A percentile compares a stretch with the other conserved stretches of the same genome.
These are phyloP conservation scores for Escovopsis sp. DNA, from an alignment of 2,329 filamentous ascomycete genomes.

Conservation along the genomic window DNA sequence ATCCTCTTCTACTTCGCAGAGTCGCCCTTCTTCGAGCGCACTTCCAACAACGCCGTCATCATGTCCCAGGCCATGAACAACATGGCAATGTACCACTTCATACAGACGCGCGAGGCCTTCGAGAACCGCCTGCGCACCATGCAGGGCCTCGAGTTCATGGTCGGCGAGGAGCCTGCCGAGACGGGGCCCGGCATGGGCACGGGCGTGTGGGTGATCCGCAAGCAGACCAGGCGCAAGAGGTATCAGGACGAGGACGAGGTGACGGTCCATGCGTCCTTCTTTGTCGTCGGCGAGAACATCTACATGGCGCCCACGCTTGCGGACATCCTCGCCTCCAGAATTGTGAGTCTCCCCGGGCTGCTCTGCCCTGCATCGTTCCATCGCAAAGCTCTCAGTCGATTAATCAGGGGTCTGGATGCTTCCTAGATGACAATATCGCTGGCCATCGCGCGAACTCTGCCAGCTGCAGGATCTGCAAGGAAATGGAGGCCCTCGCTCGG, in stretches of 20 bases:
- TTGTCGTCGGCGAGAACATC: conserved; percentile 49
- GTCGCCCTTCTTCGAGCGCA: conserved; percentile 53
- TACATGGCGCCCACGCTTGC: conserved; percentile 49
- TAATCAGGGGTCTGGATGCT: not conserved
- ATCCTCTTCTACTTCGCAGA: conserved; percentile 53
- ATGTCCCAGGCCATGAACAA: conserved; percentile 48
- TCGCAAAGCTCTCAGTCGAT: no score
- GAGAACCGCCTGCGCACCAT: conserved; percentile 47
- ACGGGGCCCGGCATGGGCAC: conserved; percentile 48
- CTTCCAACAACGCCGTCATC: conserved; percentile 51
- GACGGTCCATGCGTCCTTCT: conserved; percentile 44
- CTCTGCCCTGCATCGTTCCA: no score
- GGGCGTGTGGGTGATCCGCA: conserved; percentile 54
- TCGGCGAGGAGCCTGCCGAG: conserved; percentile 49
- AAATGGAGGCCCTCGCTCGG: conserved; percentile 40
- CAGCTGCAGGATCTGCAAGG: conserved; percentile 32
- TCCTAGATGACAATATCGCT: conserved; percentile 38
- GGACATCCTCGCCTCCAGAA: conserved; percentile 42
- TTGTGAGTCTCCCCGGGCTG: conserved; percentile 26
- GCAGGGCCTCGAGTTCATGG: conserved; percentile 51
- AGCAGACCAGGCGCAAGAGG: conserved; percentile 47
- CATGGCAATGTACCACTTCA: conserved; percentile 37
- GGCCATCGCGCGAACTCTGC: conserved; percentile 36
- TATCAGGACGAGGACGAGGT: conserved; percentile 42
- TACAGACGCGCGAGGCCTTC: conserved; percentile 47